Evolutionary conservation across 2,329 filamentous ascomycete genomes (phyloP), one percentile per base, ranked within the genome.

Genomic region (Tympanopsis confertula): DNA sequence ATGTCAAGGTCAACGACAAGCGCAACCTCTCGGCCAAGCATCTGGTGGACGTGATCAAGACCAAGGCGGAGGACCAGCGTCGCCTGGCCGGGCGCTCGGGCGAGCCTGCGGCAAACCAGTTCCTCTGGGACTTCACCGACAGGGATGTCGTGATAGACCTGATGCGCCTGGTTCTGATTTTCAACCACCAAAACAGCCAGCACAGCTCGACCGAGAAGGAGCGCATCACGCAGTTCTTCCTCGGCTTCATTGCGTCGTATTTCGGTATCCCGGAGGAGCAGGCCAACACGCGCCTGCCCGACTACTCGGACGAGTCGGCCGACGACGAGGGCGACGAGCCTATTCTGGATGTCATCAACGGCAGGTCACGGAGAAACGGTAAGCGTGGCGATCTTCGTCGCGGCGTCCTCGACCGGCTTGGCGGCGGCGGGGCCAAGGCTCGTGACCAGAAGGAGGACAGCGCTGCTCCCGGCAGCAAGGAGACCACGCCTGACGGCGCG

Each of bases 11-110:
- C 44, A 79, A 74, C 26, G 91, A 98, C 61, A 96, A 96, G 72
- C 82, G 87, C 47, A 82, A 86, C 47, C 84, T 95, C 42, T 84
- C 89, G 37, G 79, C 82, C 3, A 96, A 96, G 62, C 83, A 89
- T 41, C 75, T 98, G 10, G 81, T 91, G 22, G 84, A 87, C 48
- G 81, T 91, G 42, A 88, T 96, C 53, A 87, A 91, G 58, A 87
- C 86, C 36, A 93, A 87, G 56, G 83, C 89, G 47, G 88, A 96
- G 55, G 88, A 95, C 58, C 84, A 89, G 54, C 80, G 84, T 51
- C 83, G 84, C 37, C 67, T 79, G 47, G 74, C 80, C 43, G 72
- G 70, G 45, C 68, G 76, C 35, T 76, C 70, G 53, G 68, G 68
- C 47, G 74, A 73, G 42, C 66, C 74, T 4, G 68, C 75, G 13